phyloP scores from a whole-genome alignment of 257 asterid genomes.

The Scutellaria barbata region DNA sequence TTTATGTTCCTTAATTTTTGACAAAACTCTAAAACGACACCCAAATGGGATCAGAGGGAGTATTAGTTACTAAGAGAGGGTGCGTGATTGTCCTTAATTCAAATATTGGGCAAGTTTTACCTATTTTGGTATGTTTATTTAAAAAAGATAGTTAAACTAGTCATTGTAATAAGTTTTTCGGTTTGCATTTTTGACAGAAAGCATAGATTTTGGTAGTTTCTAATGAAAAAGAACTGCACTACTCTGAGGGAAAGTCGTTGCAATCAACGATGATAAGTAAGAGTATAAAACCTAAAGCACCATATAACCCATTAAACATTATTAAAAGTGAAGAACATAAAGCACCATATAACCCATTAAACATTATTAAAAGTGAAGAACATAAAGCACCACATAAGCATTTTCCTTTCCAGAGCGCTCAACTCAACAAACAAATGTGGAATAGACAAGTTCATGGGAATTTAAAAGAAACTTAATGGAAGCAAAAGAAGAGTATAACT shows the following conservation, averaged over 20 bases:
- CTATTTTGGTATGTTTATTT: background rate
- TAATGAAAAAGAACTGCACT: background rate
- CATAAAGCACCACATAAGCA: background rate
- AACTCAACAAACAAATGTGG: background rate
- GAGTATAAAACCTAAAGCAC: background rate
- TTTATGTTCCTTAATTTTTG: too few relatives aligned
- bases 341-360: background rate
- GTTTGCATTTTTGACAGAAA: background rate
- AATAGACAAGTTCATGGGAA: background rate
- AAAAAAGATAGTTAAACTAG: background rate
- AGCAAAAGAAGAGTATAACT: background rate
- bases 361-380: too few relatives aligned
- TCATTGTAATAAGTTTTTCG: background rate
- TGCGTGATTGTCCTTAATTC: background rate
- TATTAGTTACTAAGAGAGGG: background rate
- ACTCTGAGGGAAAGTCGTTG: background rate
- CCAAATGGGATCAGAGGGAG: background rate
- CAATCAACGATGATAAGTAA: background rate
- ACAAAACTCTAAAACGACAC: too few relatives aligned
- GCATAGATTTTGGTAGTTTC: background rate
- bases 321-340: background rate
- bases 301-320: too few relatives aligned
- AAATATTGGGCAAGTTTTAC: background rate
- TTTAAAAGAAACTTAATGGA: background rate
- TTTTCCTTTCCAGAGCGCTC: background rate